Base-by-base conservation (phyloP, 306 rosid species). In the Vicia faba region DNA sequence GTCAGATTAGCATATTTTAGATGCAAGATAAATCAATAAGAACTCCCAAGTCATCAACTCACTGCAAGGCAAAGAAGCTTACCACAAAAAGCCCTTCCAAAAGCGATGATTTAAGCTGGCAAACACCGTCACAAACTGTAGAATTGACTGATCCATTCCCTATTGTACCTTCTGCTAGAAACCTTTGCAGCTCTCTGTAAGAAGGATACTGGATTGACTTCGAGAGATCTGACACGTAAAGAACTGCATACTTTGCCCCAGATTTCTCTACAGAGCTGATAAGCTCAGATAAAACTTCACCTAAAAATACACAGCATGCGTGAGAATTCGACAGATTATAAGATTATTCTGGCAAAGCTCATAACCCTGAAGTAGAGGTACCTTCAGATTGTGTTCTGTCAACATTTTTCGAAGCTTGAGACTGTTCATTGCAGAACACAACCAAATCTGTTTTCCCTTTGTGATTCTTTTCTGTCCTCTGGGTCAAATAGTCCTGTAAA, bases 21-120 rank as follows among this genome's bases (percentile, higher is more conserved):
- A 71, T 19, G 77, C 58, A 60, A 58, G 51, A 49, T 20, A 65
- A 64, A 54, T 28, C 28, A 16, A 64, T 10, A 29, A 28, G 38
- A 43, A 36, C 19, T 28, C 57, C 66, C 55, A 66, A 50, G 46
- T 36, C 25, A 43, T 33, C 46, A 18, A 51, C 61, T 43, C 35
- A 36, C 11, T 25, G 36, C 31, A 80, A 26, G 72, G 70, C 44
- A 68, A 53, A 73, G 66, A 72, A 74, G 60, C 95, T 83, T 84
- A 93, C 98, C 65, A 93, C 98, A 5, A 93, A 65, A 72, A 93
- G 49, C 60, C 98, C 98, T 76, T 93, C 97, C 61, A 93, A 75
- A 80, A 93, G 97, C n/a, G 97, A 89, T 55, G 98, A 81, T 75
- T 89, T 89, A 73, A 89, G 64, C 72, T 82, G 86, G 83, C 98